These are phyloP conservation scores for Arabis alpina DNA, from an alignment of 345 rosid genomes.

Conservation along the genomic window DNA sequence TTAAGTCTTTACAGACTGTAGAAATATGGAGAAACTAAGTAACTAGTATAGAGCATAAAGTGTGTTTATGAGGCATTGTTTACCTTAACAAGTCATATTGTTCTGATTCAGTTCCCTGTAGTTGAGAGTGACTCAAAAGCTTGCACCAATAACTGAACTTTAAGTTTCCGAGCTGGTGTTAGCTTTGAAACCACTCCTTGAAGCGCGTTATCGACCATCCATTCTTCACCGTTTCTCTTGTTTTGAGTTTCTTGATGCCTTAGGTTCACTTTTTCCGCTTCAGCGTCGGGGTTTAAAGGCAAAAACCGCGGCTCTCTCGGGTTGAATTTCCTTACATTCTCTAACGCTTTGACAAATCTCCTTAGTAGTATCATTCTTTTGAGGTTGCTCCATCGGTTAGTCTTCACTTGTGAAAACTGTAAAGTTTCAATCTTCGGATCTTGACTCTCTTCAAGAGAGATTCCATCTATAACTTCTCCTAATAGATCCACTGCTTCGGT, in stretches of 20 bases:
- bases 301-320: slow-evolving; percentile 55
- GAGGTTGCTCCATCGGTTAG: slow-evolving; percentile 73
- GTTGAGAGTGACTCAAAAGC: slow-evolving; percentile 88
- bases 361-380: slow-evolving; percentile 67
- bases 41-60: background rate
- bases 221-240: slow-evolving; percentile 72
- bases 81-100: slow-evolving; percentile 45
- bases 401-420: slow-evolving; percentile 43
- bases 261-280: slow-evolving; percentile 67
- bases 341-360: slow-evolving; percentile 80
- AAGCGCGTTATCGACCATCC: slow-evolving; percentile 91
- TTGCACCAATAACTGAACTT: slow-evolving; percentile 79
- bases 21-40: slow-evolving; percentile 16
- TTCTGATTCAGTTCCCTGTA: slow-evolving; percentile 44
- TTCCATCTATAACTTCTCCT: slow-evolving; percentile 86
- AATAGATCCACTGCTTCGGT: slow-evolving; percentile 80
- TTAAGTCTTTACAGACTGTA: slow-evolving; percentile 4
- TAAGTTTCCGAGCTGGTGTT: slow-evolving; percentile 78
- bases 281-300: slow-evolving; percentile 48
- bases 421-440: slow-evolving; percentile 31
- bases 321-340: slow-evolving; percentile 64
- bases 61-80: slow-evolving; percentile 5
- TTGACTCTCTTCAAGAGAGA: slow-evolving; percentile 58
- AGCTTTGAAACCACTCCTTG: slow-evolving; percentile 77
- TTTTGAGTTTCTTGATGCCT: slow-evolving; percentile 66